Evolutionary conservation across 495 filamentous ascomycete species (phyloP), one percentile per base, ranked within the genome.

Genomic region (Xylaria scruposa): DNA sequence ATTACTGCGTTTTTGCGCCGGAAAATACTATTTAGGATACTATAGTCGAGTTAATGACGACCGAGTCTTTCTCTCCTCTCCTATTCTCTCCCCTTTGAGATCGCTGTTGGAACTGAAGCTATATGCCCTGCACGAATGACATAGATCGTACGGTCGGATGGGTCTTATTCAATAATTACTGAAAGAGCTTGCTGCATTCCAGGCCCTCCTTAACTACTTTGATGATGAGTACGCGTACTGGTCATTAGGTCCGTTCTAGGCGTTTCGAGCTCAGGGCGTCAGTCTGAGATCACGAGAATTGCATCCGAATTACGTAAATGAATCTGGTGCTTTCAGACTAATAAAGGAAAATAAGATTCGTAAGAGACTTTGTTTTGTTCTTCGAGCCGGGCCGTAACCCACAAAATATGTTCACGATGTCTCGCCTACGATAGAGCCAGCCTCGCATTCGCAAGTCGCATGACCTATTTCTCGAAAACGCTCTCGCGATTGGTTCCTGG

Each of bases 321-420:
- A 62, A 17, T 9, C 10, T 8, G 21, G 4, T 10, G 15, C 3
- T 29, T 4, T 12, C 4, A 46, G 3, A 47, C 40, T 64, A 64
- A 46, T 26, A 24, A 42, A 29, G 44, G 15, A 8, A 29, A 36
- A 2, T 38, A 36, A 6, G 38, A 44, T 13, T 26, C 15, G 33
- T 17, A 24, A 17, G 12, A 47, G 5, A 38, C 12, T 26, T 13
- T 47, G 24, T 29, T n/a, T 29, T 26, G 15, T 21, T 47, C 24
- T 29, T 66, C 46, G 26, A 66, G 44, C 46, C 21, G 33, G 26
- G 42, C 63, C 26, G 24, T 26, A 49, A 31, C 26, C 63, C 63
- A n/a, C 63, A 51, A 49, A 47, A 12, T 51, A 33, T 33, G 3
- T 51, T 49, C 61, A 47, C 63, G 29, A 66, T 49, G 3, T 13